phyloP scores from a whole-genome alignment of 495 filamentous ascomycete species.

The Aspergillus biplanus region DNA sequence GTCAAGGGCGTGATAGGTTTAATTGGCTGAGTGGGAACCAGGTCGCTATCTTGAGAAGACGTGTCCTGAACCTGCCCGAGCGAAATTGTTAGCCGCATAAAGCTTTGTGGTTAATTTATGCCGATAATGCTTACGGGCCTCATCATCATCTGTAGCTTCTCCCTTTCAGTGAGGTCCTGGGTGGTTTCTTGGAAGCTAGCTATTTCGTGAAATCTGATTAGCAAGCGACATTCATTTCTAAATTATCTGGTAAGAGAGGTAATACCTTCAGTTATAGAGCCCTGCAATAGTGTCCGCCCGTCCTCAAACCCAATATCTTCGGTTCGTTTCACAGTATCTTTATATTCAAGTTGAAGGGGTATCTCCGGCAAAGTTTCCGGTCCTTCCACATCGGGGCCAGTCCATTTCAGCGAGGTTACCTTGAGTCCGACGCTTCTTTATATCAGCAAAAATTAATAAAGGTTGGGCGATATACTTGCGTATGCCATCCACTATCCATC shows the following conservation, averaged over 20 bases:
- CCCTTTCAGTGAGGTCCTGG: constrained; percentile 29
- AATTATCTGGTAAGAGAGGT: not conserved
- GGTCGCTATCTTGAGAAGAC: constrained; percentile 20
- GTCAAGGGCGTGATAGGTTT: constrained; percentile 6
- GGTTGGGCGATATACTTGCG: constrained; percentile 22
- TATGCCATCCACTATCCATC: constrained; percentile 43
- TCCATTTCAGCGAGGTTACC: constrained; percentile 38
- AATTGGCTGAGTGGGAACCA: constrained; percentile 30
- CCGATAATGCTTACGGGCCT: constrained; percentile 24
- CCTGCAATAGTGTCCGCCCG: constrained; percentile 6
- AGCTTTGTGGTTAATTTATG: not conserved
- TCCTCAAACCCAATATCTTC: constrained; percentile 31
- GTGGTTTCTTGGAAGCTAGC: constrained; percentile 21
- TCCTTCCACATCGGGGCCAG: constrained; percentile 28
- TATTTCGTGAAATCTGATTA: not conserved
- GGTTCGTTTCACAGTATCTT: constrained; percentile 23
- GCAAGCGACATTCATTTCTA: not conserved
- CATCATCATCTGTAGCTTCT: constrained; percentile 34
- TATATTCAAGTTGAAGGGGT: constrained; percentile 32
- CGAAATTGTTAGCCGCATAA: constrained; percentile 5
- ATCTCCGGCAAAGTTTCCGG: constrained; percentile 29
- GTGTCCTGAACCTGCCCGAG: constrained; percentile 22
- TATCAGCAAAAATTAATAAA: constrained; percentile 7
- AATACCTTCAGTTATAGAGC: constrained; percentile 11
- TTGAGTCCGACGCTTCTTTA: constrained; percentile 36